Base-by-base conservation (phyloP, 2,329 filamentous ascomycete species). In the Stachybotrys elegans region DNA sequence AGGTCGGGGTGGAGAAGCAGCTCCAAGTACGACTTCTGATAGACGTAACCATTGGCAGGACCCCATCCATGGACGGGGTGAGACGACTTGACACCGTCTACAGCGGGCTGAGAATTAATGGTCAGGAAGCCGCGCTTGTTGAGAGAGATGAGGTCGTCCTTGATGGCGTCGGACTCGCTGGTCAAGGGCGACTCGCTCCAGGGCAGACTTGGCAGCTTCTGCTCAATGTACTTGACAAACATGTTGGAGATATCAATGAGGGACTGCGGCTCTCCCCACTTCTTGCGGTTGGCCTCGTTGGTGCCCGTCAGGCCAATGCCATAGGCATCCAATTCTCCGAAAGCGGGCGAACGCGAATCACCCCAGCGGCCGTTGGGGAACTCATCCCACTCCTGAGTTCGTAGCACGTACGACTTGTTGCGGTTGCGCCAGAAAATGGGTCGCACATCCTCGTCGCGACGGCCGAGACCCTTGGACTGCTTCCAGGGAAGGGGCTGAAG, bases 351-450 rank as follows among this genome's bases (percentile, higher is more conserved):
- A 51, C 93, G 81, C 42, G 91, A 92, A 66, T 98, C 93, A 68
- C 93, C 94, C 93, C 93, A 98, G 66, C 93, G 86, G 38, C 93
- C 93, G 73, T 98, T 98, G 44, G 93, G 93, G 57, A 96, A 98
- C 65, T 98, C 93, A 58, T 98, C 93, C 93, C 93, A 98, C 55
- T 96, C 92, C 62, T 96, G 91, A 1, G 93, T 98, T 44, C 93
- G 88, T 44, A 89, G 83, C 44, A 98, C 84, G 58, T 98, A 98
- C 4, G 91, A 95, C 61, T 93, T 90, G 68, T 95, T 93, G 46
- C 93, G 83, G 69, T 97, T 96, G 56, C 92, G 84, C 93, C 93
- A 98, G 77, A 98, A 98, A 54, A 98, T 95, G 25, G 93, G 93
- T 43, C 93, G 88, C 35, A 98, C 93, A 59, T 96, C 95, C 69